Conservation (phyloP, 148 eudicot genomes). For the Pharnaceum exiguum region DNA sequence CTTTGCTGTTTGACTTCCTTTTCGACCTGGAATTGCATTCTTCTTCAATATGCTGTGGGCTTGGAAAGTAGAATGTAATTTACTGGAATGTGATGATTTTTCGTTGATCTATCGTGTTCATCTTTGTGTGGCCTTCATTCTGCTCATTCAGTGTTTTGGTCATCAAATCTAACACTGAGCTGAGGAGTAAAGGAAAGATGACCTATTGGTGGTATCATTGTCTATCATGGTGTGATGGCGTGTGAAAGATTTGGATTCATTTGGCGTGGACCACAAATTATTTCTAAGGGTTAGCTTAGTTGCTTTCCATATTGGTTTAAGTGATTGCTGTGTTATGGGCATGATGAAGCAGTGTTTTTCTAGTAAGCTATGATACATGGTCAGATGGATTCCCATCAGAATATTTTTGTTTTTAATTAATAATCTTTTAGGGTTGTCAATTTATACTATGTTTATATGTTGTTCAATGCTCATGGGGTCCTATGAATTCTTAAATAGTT, state of each 20-base stretch:
- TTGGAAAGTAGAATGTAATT: no score
- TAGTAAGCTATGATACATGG: constrained; percentile 6
- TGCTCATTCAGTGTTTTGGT: no score
- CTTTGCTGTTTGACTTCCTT: no score
- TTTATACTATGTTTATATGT: no score
- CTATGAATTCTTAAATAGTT: no score
- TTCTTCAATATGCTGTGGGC: no score
- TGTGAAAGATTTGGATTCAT: constrained; percentile 28
- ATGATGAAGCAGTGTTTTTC: constrained; percentile 4
- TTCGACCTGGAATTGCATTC: no score
- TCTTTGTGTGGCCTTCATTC: no score
- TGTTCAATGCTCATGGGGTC: no score
- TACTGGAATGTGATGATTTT: no score
- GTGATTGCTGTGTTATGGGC: constrained; percentile 25
- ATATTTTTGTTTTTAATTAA: background rate
- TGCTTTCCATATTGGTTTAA: constrained; percentile 28
- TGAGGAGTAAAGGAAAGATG: constrained; percentile 8
- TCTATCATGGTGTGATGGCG: constrained; percentile 32
- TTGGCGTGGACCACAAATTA: constrained; percentile 29
- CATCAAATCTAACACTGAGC: constrained; percentile 2
- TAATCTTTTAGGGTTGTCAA: background rate
- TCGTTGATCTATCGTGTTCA: no score
- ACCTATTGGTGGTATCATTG: constrained; percentile 22
- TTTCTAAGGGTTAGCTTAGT: constrained; percentile 23
- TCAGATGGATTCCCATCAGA: background rate